Evolutionary conservation across 192 early-diverging fungal species (phyloP).

Genomic region (Backusella luteola): DNA sequence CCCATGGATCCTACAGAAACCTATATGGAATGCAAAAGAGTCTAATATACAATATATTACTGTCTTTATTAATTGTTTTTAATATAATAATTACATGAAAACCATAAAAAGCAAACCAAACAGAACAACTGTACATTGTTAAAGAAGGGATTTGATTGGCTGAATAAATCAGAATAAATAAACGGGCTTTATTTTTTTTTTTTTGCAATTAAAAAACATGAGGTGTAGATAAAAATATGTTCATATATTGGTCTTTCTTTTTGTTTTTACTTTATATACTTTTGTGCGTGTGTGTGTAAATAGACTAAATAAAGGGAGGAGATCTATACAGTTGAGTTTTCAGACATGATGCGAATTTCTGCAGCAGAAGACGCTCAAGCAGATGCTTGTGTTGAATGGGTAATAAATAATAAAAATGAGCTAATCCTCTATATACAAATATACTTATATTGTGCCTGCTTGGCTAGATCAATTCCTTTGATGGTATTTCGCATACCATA

Average conservation of each 20-base stretch:
- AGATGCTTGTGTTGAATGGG: constrained; percentile 37
- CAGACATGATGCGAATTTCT: constrained; percentile 13
- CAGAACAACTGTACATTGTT: not conserved
- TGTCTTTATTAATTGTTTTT: not conserved
- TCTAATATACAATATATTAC: constrained; percentile 19
- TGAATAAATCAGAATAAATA: not conserved
- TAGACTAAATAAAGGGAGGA: not conserved
- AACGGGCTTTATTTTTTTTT: not conserved
- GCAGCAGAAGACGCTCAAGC: constrained; percentile 18
- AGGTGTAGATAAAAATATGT: not conserved
- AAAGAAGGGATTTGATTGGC: not conserved
- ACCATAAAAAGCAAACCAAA: not conserved
- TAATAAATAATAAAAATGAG: not conserved
- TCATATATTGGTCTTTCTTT: not conserved
- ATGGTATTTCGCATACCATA: constrained; percentile 43
- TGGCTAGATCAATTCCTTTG: constrained; percentile 64
- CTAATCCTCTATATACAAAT: too few species aligned
- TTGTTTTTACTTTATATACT: not conserved
- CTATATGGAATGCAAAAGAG: constrained; percentile 41
- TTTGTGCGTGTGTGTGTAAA: not conserved
- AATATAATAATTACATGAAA: not conserved
- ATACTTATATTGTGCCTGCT: not conserved
- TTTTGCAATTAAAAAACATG: not conserved
- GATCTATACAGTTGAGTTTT: not conserved
- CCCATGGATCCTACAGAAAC: constrained; percentile 45